phyloP scores from a whole-genome alignment of 768 basidiomycete species.

The Lyophyllum decastes region DNA sequence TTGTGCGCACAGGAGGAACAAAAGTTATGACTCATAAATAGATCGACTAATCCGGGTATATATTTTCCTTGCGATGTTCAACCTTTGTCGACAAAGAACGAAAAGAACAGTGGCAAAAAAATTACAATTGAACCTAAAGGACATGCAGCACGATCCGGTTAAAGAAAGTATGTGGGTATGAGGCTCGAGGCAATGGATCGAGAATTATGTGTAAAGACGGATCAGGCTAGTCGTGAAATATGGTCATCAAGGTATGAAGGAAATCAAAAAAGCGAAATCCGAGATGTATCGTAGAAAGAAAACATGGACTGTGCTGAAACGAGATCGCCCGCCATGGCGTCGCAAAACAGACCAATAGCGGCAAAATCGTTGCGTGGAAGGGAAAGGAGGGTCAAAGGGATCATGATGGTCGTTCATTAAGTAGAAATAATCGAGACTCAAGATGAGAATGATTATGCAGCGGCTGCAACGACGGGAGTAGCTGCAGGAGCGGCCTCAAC shows the following conservation, averaged over 20 bases:
- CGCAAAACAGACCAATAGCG: slow-evolving; percentile 1
- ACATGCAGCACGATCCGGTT: slow-evolving; percentile 59
- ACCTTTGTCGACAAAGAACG: slow-evolving; percentile 1
- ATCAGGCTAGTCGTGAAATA: slow-evolving; percentile 65
- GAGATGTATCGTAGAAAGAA: slow-evolving; percentile 49
- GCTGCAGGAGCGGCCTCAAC: slow-evolving; percentile 52
- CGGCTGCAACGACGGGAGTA: slow-evolving; percentile 72
- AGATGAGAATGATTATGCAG: slow-evolving; percentile 57
- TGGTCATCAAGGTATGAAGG: slow-evolving; percentile 48
- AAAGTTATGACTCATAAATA: slow-evolving; percentile 25
- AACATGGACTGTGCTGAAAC: slow-evolving; percentile 25
- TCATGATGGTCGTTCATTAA: slow-evolving; percentile 50
- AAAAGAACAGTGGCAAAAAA: slow-evolving; percentile 34
- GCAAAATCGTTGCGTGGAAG: no score
- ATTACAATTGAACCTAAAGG: slow-evolving; percentile 61
- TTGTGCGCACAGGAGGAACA: slow-evolving; percentile 9
- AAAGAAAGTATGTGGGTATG: slow-evolving; percentile 63
- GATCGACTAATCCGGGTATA: slow-evolving; percentile 16
- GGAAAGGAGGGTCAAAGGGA: slow-evolving; percentile 25
- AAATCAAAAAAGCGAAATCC: slow-evolving; percentile 62
- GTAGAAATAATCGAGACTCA: slow-evolving; percentile 23
- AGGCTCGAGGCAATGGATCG: slow-evolving; percentile 57
- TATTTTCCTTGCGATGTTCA: neutral
- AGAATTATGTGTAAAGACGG: slow-evolving; percentile 67
- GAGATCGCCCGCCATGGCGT: neutral